These are phyloP conservation scores for Saksenaea vasiformis DNA, from an alignment of 371 early-diverging fungal species.

Conservation along the genomic window DNA sequence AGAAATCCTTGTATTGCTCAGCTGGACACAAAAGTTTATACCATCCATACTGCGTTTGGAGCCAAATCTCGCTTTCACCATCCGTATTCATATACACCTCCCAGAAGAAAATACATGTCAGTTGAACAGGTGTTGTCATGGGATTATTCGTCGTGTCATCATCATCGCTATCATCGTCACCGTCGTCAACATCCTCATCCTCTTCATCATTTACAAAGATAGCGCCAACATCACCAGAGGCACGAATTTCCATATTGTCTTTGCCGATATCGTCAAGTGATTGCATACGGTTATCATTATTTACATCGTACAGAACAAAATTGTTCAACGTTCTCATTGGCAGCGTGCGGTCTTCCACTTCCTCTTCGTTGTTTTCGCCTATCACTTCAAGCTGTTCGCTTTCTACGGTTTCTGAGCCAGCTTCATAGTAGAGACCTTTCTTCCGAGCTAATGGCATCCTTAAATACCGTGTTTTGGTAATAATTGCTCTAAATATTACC, in stretches of 20 bases:
- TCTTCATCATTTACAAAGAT: conserved; percentile 27
- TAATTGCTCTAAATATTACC: neutral
- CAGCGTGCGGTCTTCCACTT: conserved; percentile 24
- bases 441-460: neutral
- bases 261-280: conserved; percentile 37
- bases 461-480: neutral
- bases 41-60: conserved; percentile 50
- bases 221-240: conserved; percentile 41
- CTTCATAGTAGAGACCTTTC: neutral
- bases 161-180: conserved; percentile 30
- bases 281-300: conserved; percentile 24
- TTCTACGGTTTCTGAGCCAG: conserved; percentile 29
- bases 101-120: conserved; percentile 46
- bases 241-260: conserved; percentile 32
- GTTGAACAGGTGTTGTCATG: conserved; percentile 25
- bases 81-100: conserved; percentile 31
- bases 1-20: conserved; percentile 27
- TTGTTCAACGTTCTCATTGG: conserved; percentile 46
- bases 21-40: conserved; percentile 48
- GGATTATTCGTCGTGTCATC: conserved; percentile 11
- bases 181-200: conserved; percentile 26
- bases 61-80: conserved; percentile 48
- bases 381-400: conserved; percentile 41
- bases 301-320: conserved; percentile 45
- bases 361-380: conserved; percentile 39